Base-by-base conservation (phyloP, 225 moss, liverwort and hornwort genomes). In the Physcomitrium patens region DNA sequence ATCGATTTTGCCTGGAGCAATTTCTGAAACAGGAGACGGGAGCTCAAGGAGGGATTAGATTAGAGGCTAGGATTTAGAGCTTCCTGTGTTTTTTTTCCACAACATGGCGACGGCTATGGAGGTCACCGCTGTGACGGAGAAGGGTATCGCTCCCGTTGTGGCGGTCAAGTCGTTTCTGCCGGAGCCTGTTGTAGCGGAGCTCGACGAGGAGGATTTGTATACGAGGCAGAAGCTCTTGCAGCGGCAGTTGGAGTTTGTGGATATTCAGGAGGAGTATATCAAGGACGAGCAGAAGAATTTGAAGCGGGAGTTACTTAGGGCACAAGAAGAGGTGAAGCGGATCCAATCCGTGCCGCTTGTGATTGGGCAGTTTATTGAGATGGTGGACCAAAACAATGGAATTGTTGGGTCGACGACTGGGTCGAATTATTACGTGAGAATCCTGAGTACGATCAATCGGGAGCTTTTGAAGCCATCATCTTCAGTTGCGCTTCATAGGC, bases 271-370 rank as follows among this genome's bases (percentile, higher is more conserved):
- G 80, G 96, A 96, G 85, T 96, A 94, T 4, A 84, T 96, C 53
- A 96, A 96, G 78, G 96, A 94, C 61, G 96, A 96, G 92, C 94
- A 94, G 89, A 96, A 96, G 86, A 96, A 96, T 74, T 74, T 96
- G 72, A 96, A 96, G 88, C 87, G 96, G 24, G 96, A 96, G 92
- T 69, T 94, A 28, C 77, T 96, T 57, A 72, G 96, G 57, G 96
- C 96, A 19, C 96, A 96, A 86, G 96, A 96, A 79, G 96, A 96
- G 84, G 96, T 96, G 69, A 96, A 96, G 84, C 85, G 96, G 57
- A 96, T 96, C 24, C 96, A 96, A 79, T 96, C 96, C n/a, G 96
- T 96, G 81, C 96, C 96, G 68, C 82, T 96, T 12, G 96, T 96
- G 19, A 96, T 96, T 15, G 96, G 96, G 66, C 96, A 96, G 85